Percentiles rank a stretch among this genome's conserved stretches.
Conservation (phyloP, 495 filamentous ascomycete species). For the Hypomontagnella monticulosa region DNA sequence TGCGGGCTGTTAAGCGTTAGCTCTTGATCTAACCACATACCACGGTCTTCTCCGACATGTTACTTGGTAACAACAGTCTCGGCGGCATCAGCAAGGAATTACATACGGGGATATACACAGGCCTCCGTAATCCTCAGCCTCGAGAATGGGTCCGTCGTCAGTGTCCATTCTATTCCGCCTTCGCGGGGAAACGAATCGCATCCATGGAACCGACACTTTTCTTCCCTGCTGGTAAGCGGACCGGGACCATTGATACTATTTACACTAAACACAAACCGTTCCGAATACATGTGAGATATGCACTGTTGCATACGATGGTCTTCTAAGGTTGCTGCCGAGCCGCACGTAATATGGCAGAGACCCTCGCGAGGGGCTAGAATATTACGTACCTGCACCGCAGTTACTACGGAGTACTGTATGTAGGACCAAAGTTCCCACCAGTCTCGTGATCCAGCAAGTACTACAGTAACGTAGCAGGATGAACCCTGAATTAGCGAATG, state of each 20-base stretch:
- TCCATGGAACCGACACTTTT: conserved; percentile 5
- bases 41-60: not conserved
- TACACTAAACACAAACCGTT: conserved; percentile 8
- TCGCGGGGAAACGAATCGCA: conserved; percentile 14
- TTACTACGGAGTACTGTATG: conserved; percentile 8
- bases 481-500: conserved; percentile 7
- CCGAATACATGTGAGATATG: conserved; percentile 7
- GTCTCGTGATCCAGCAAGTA: conserved; percentile 13
- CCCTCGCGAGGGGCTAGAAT: conserved; percentile 5
- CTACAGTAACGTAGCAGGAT: not conserved
- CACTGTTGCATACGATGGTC: not conserved
- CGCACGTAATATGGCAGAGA: not conserved
- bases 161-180: conserved; percentile 4
- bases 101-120: conserved; percentile 4
- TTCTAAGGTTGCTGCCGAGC: conserved; percentile 7
- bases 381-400: conserved; percentile 16
- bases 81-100: conserved; percentile 20
- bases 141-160: conserved; percentile 14
- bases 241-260: not conserved
- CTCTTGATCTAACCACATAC: conserved; percentile 25
- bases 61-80: conserved; percentile 9
- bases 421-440: not conserved
- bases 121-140: conserved; percentile 34
- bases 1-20: conserved; percentile 22
- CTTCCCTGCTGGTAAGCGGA: not conserved